Base-by-base conservation (phyloP, 73 alveolate species). In the Stentor coeruleus region DNA sequence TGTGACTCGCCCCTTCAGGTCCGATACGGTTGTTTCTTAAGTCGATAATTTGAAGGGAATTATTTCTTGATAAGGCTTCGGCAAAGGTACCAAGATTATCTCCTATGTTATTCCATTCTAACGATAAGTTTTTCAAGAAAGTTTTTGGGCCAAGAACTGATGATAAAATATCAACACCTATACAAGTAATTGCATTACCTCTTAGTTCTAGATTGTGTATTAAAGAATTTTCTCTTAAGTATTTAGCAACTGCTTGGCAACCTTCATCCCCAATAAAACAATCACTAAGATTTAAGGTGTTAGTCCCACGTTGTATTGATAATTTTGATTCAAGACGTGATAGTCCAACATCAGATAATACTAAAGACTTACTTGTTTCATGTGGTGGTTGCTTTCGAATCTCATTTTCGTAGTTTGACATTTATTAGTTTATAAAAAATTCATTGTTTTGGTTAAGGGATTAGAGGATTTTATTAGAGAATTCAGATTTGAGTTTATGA, bases 251-350 rank as follows among this genome's bases (percentile, higher is more conserved):
- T 3, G 60, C 39, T 31, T 58, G 39, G 83, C 90, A 84, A 3
- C 90, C 90, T 35, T 84, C 90, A 58, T 84, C 90, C 3, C 90
- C 90, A 3, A 84, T 84, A 36, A 82, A 84, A 38, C 59, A 77
- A 39, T 84, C 90, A 20, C 59, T 81, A 49, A 84, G 58, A 33
- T 55, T 58, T 3, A 81, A 31, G 26, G 73, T 74, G 2, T 59
- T 3, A n/a, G 84, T 55, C 3, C 3, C 3, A 20, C 88, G 14
- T 31, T 82, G 79, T 15, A 84, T 76, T 39, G 72, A 83, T 3
- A 82, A 73, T 73, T 82, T 82, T 3, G 82, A 38, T 55, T 82
- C 88, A 11, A 82, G 36, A n/a, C n/a, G n/a, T n/a, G n/a, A n/a
- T n/a, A n/a, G n/a, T n/a, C n/a, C n/a, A n/a, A n/a, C n/a, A n/a